These are phyloP conservation scores for Penicillium sp. DNA, from an alignment of 2,329 filamentous ascomycete species.

Conservation along the genomic window DNA sequence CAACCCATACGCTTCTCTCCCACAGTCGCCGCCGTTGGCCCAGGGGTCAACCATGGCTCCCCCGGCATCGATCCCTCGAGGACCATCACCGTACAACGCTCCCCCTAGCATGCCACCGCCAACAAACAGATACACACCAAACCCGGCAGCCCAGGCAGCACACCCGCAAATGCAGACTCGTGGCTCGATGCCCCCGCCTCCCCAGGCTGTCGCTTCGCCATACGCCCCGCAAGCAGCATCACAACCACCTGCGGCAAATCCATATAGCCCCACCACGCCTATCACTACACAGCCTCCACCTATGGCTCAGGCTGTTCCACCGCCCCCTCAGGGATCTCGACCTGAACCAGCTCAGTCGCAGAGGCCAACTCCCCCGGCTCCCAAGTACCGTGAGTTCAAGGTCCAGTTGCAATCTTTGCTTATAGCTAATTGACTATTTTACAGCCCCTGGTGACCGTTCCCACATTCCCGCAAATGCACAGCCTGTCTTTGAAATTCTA, in stretches of 20 bases:
- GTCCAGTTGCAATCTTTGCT: background rate
- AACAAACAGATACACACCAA: constrained; percentile 72
- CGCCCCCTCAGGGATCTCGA: constrained; percentile 43
- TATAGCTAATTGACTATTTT: constrained; percentile 16
- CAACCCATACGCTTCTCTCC: constrained; percentile 40
- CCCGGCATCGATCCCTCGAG: constrained; percentile 61
- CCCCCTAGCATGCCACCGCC: constrained; percentile 70
- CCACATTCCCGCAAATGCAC: constrained; percentile 76
- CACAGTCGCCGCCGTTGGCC: constrained; percentile 45
- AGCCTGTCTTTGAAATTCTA: constrained; percentile 77
- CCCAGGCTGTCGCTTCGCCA: constrained; percentile 44
- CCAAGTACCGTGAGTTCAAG: constrained; percentile 65
- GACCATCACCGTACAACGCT: constrained; percentile 81
- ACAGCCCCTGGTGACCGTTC: constrained; percentile 73
- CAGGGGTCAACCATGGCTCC: constrained; percentile 44
- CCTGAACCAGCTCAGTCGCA: constrained; percentile 53
- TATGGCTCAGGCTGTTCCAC: constrained; percentile 33
- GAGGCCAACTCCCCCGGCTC: constrained; percentile 49
- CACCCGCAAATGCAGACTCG: constrained; percentile 47
- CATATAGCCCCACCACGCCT: constrained; percentile 49
- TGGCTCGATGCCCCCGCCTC: constrained; percentile 52
- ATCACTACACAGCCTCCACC: constrained; percentile 40
- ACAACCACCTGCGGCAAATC: constrained; percentile 40
- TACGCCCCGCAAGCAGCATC: constrained; percentile 58
- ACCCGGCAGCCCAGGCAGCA: constrained; percentile 57